A percentile compares a stretch with the other conserved stretches of the same genome.
phyloP scores from a whole-genome alignment of 208 protist genomes.

The Leishmania tarentolae region DNA sequence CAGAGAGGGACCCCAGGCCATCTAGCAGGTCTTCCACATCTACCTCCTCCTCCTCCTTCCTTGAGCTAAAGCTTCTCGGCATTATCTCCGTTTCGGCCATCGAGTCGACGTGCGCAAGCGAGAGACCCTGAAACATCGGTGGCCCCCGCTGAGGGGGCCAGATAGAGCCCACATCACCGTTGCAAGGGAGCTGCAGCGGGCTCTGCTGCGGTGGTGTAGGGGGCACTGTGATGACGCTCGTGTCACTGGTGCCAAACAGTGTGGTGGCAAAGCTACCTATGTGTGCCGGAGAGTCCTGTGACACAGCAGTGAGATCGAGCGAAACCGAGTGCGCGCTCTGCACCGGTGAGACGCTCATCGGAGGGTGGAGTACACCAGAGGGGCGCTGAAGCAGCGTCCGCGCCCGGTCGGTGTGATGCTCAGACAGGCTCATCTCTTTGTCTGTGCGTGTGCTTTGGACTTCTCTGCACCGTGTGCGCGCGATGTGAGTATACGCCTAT shows the following conservation, averaged over 20 bases:
- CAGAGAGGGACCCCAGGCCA: neutral
- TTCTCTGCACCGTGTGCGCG: neutral
- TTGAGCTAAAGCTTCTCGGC: conserved; percentile 14
- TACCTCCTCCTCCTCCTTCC: conserved; percentile 21
- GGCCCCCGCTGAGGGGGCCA: neutral
- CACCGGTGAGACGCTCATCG: neutral
- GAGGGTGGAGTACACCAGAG: neutral
- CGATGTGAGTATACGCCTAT: neutral
- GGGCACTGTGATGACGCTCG: conserved; percentile 5
- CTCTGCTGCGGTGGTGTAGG: neutral
- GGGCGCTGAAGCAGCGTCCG: neutral
- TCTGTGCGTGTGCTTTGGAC: neutral
- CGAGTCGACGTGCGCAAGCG: neutral
- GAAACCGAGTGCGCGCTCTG: neutral
- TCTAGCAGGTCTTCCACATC: conserved; percentile 16
- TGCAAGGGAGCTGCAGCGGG: neutral
- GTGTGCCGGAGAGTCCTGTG: conserved; percentile 5
- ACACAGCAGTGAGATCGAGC: neutral
- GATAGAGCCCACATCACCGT: neutral
- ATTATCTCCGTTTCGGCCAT: conserved; percentile 5
- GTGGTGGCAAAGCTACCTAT: conserved; percentile 1
- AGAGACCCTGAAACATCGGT: neutral
- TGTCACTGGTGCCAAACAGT: neutral
- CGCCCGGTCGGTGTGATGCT: neutral
- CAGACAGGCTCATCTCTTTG: neutral